Base-by-base conservation (phyloP, 768 basidiomycete genomes). In the Boletus subparvulus region DNA sequence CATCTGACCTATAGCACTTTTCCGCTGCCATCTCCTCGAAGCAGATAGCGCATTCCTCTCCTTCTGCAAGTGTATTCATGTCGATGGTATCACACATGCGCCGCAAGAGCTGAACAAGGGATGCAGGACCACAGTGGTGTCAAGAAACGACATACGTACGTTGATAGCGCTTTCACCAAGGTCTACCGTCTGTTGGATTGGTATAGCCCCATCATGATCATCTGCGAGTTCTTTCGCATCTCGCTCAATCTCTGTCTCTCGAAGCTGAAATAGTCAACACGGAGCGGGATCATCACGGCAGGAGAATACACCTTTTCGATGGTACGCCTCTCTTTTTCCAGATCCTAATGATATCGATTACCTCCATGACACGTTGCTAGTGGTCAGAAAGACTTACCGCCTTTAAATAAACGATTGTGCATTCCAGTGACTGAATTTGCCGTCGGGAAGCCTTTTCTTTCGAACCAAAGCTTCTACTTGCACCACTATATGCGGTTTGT, bases 31-130 rank as follows among this genome's bases (percentile, higher is more conserved):
- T 68, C 3, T 36, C 46, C 10, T 65, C 56, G 52, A 65, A 54
- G 40, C 63, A 68, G 26, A 68, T 19, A 26, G 56, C 58, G 30
- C 60, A 68, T 52, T 61, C 61, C 47, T 66, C 66, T 42, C 30
- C 55, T 36, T 65, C 61, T 28, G 47, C 66, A 40, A 66, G 51
- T 19, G 63, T 56, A 28, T 65, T 67, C 60, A 60, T 66, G 36
- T 56, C 63, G 16, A 62, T 56, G 43, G 52, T 48, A n/a, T 65
- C 53, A 24, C 58, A 63, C 36, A 60, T 16, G 24, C n/a, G 16
- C 47, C 59, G 58, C 50, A 68, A 41, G 35, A 61, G 53, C 61
- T 66, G 19, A 30, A 41, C 24, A 49, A 24, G 45, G 48, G 19
- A 17, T 45, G 21, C 39, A 53, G 36, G 28, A 39, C 17, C 17